phyloP scores from a whole-genome alignment of 2,329 filamentous ascomycete species.

The Eutypa lata region DNA sequence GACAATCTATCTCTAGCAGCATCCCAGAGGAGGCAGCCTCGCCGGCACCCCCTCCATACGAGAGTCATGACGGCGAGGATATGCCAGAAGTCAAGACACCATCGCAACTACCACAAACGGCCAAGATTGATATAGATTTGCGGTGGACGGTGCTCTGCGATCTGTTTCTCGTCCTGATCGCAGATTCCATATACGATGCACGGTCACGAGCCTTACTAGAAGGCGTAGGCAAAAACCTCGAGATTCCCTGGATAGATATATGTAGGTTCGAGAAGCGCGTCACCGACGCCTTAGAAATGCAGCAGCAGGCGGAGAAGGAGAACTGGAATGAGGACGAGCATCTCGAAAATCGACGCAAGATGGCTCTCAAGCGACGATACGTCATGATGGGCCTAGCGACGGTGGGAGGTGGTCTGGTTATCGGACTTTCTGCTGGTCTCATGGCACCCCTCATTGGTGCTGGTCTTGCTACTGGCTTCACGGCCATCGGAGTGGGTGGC shows the following conservation, averaged over 20 bases:
- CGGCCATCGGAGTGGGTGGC: conserved; percentile 87
- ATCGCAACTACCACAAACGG: conserved; percentile 74
- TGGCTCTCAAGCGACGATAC: conserved; percentile 77
- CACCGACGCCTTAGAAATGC: conserved; percentile 96
- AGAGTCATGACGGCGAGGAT: conserved; percentile 64
- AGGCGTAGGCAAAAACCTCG: conserved; percentile 73
- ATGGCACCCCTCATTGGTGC: conserved; percentile 92
- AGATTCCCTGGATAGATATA: conserved; percentile 87
- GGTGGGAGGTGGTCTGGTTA: conserved; percentile 90
- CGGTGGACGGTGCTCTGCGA: conserved; percentile 97
- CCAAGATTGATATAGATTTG: conserved; percentile 90
- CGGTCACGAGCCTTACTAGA: conserved; percentile 84
- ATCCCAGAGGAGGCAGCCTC: conserved; percentile 43
- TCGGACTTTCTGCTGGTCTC: conserved; percentile 88
- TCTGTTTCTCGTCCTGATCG: conserved; percentile 90
- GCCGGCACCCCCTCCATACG: conserved; percentile 56
- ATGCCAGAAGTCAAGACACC: conserved; percentile 78
- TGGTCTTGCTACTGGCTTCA: conserved; percentile 90
- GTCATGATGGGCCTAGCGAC: conserved; percentile 97
- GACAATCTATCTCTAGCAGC: conserved; percentile 25
- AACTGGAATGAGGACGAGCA: conserved; percentile 98
- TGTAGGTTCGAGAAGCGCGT: conserved; percentile 96
- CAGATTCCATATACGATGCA: conserved; percentile 90
- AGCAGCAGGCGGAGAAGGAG: conserved; percentile 88
- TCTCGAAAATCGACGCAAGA: conserved; percentile 80